Conservation (phyloP, 108 stramenopile genomes). For the Cyclotella kingstonii region DNA sequence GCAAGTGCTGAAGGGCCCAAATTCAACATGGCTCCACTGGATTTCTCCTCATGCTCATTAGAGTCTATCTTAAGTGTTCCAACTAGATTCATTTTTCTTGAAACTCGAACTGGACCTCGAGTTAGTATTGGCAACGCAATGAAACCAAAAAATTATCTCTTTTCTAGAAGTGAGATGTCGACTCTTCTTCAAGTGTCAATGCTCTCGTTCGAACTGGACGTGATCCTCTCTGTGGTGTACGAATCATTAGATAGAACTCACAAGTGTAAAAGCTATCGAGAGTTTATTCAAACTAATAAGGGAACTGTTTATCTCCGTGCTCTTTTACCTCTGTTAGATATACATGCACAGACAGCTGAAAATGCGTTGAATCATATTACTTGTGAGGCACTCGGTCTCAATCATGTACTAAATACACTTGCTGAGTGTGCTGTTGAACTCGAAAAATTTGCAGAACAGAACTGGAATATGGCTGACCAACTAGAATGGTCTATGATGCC, state of each 20-base stretch:
- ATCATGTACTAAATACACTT: constrained; percentile 19
- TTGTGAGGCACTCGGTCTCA: constrained; percentile 26
- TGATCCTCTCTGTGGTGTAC: constrained; percentile 21
- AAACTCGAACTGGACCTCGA: constrained; percentile 31
- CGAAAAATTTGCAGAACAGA: constrained; percentile 40
- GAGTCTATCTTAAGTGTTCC: constrained; percentile 28
- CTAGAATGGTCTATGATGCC: constrained; percentile 28
- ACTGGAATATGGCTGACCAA: constrained; percentile 43
- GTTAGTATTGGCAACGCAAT: no score
- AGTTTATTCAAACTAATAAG: constrained; percentile 3
- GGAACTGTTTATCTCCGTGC: constrained; percentile 26
- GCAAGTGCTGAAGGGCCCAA: no score
- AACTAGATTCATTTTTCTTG: constrained; percentile 30
- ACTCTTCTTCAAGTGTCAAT: constrained; percentile 38
- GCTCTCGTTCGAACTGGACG: constrained; percentile 33
- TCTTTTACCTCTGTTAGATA: constrained; percentile 22
- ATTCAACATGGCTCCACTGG: background rate
- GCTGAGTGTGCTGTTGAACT: constrained; percentile 39
- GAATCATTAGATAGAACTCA: constrained; percentile 27
- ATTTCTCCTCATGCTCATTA: constrained; percentile 16
- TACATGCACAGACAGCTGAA: constrained; percentile 35
- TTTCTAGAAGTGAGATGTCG: constrained; percentile 39
- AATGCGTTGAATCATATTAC: constrained; percentile 26
- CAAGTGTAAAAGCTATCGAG: constrained; percentile 16
- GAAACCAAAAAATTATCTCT: constrained; percentile 19